Evolutionary conservation across 1,284 basidiomycete species (phyloP).

Genomic region (Laetiporus sulphureus): DNA sequence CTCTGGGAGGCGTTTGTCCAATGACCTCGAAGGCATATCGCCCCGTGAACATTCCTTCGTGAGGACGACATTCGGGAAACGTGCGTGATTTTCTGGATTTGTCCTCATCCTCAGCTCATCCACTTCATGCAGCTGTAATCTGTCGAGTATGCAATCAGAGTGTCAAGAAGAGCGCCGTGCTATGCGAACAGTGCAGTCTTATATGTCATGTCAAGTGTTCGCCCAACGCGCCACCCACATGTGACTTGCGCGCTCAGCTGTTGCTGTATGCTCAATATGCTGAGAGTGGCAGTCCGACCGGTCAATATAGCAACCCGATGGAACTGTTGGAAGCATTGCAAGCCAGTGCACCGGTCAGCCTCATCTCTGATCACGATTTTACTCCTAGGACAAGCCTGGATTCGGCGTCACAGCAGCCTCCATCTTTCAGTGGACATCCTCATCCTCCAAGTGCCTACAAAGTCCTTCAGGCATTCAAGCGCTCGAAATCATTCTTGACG

Average conservation of each 20-base stretch:
- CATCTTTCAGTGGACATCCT: constrained; percentile 13
- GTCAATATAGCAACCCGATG: constrained; percentile 43
- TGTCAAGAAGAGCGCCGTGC: constrained; percentile 82
- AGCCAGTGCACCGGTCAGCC: constrained; percentile 31
- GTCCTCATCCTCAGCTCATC: constrained; percentile 10
- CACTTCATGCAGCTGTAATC: constrained; percentile 57
- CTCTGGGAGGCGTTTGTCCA: constrained; percentile 29
- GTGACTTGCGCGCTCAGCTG: constrained; percentile 76
- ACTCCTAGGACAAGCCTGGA: constrained; percentile 45
- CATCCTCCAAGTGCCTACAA: constrained; percentile 56
- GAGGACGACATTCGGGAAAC: constrained; percentile 88
- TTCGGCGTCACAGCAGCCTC: constrained; percentile 26
- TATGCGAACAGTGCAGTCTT: constrained; percentile 87
- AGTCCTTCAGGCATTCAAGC: constrained; percentile 57
- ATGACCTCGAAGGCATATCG: constrained; percentile 40
- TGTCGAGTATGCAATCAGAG: constrained; percentile 80
- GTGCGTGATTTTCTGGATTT: constrained; percentile 43
- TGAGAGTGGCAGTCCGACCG: constrained; percentile 49
- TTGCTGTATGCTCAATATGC: constrained; percentile 68
- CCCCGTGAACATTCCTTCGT: constrained; percentile 79
- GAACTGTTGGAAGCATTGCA: constrained; percentile 39
- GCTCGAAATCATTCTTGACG: constrained; percentile 41
- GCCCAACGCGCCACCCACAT: constrained; percentile 67
- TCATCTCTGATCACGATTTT: constrained; percentile 48
- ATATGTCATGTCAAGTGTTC: constrained; percentile 84